A percentile compares a stretch with the other conserved stretches of the same genome.
Conservation (phyloP, 768 basidiomycete genomes). For the Roridomyces roridus region DNA sequence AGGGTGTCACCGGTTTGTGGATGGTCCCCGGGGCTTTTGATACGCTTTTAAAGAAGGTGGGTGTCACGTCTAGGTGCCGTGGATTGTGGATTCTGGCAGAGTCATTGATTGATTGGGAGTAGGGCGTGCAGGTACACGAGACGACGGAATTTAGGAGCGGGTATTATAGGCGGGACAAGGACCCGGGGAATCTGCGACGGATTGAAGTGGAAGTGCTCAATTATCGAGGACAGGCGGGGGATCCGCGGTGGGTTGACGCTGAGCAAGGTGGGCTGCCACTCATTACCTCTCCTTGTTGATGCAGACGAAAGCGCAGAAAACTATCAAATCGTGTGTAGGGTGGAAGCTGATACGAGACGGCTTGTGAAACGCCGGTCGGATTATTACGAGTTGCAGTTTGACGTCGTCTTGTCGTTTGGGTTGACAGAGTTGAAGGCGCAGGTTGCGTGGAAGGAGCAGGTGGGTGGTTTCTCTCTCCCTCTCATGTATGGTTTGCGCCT, state of each 20-base stretch:
- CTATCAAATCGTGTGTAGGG: not conserved
- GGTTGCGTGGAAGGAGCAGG: slow-evolving; percentile 56
- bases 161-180: not conserved
- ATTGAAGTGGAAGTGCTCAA: slow-evolving; percentile 1
- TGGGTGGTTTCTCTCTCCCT: slow-evolving; percentile 32
- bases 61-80: not conserved
- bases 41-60: not conserved
- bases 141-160: not conserved
- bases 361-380: not conserved
- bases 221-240: slow-evolving; percentile 2
- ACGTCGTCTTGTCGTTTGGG: slow-evolving; percentile 58
- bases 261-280: slow-evolving; percentile 11
- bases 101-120: slow-evolving; percentile 33
- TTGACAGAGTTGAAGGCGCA: slow-evolving; percentile 59
- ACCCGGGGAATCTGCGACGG: not conserved
- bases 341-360: slow-evolving; percentile 6
- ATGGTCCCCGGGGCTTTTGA: not conserved
- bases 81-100: not conserved
- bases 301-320: not conserved
- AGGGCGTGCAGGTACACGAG: slow-evolving; percentile 40
- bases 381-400: slow-evolving; percentile 42
- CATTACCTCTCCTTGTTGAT: too few species aligned
- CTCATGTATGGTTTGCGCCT: not conserved
- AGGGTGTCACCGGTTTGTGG: not conserved
- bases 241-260: slow-evolving; percentile 20